Base-by-base conservation (phyloP, 306 rosid species). In the Corylus heterophylla region DNA sequence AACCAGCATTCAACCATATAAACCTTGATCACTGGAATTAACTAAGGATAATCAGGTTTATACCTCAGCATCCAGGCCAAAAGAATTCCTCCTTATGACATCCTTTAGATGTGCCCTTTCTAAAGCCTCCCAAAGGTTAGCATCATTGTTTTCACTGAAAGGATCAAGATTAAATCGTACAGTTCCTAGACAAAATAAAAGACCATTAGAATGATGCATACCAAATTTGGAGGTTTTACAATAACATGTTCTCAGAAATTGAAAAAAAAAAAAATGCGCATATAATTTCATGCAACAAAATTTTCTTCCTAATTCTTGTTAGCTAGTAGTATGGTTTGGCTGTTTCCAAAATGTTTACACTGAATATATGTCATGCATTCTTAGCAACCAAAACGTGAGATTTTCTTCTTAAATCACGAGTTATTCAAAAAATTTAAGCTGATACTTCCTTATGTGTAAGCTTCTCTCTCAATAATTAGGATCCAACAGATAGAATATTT, bases 51-150 rank as follows among this genome's bases (percentile, higher is more conserved):
- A 71, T 16, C 39, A 12, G 54, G 47, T 44, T 18, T 61, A 47
- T 84, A 94, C 98, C 97, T 89, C 91, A 75, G 90, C 84, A 78
- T 94, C 96, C 71, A 94, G 89, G 76, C 98, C 97, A n/a, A 89
- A 82, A 55, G 94, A 76, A 81, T 88, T 88, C 85, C 91, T 82
- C 66, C 88, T 81, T 66, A 92, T 86, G 9, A 87, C 94, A 73
- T 88, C 93, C 84, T 89, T 94, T 58, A 92, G 88, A 80, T 92
- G 88, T 18, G 97, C 93, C 83, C 94, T 92, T 82, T 94, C 94
- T 39, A 94, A 78, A 45, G 94, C 93, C 86, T 92, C 93, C 98
- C 98, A 94, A 37, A 92, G 88, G 72, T 94, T 91, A 83, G 92
- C 87, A 85, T 90, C 98, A 67, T 80, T 87, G 79, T 94, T 94